Evolutionary conservation across 768 basidiomycete species (phyloP), one percentile per base, ranked within the genome.

Genomic region (Amylocystis lapponica): DNA sequence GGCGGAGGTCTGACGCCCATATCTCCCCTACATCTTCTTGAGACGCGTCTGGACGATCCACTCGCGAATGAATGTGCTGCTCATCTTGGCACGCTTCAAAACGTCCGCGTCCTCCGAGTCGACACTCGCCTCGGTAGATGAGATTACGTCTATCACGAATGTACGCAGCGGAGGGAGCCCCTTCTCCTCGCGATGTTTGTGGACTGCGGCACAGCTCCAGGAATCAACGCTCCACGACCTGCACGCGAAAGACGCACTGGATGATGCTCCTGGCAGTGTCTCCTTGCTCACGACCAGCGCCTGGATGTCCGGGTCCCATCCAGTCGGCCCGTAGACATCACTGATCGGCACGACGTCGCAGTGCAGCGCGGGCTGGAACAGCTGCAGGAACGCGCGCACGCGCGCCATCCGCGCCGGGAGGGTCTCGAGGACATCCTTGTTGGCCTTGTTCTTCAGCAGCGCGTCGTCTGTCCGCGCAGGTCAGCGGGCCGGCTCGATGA

Each of bases 251-350:
- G n/a, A 71, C 87, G 45, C 48, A 91, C 92, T 80, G 17, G 83
- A 69, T 19, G 69, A 66, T 0, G 83, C 91, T 0, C 96, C 95
- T 10, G 70, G 62, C 0, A 84, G 54, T 0, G 94, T 98, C 65
- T 99, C 96, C 55, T 77, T 78, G 65, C 89, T 93, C 33, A 97
- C 87, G 4, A 99, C 87, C 12, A 99, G 66, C 8, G 81, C 93
- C 52, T 96, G 90, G n/a, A 98, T 78, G 56, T 94, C 74, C 2
- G 83, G 74, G 54, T 97, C 93, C 69, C 74, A 79, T 4, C 75
- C 86, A 0, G 96, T 96, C 11, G 96, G 96, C 2, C 96, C 96
- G 54, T 80, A 93, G 0, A 96, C 84, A 55, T 99, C 94, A 34
- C 64, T 62, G 41, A 98, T 80, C 7, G 86, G 73, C 8, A 84